Base-by-base conservation (phyloP, 306 rosid genomes). In the Mimosa pudica region DNA sequence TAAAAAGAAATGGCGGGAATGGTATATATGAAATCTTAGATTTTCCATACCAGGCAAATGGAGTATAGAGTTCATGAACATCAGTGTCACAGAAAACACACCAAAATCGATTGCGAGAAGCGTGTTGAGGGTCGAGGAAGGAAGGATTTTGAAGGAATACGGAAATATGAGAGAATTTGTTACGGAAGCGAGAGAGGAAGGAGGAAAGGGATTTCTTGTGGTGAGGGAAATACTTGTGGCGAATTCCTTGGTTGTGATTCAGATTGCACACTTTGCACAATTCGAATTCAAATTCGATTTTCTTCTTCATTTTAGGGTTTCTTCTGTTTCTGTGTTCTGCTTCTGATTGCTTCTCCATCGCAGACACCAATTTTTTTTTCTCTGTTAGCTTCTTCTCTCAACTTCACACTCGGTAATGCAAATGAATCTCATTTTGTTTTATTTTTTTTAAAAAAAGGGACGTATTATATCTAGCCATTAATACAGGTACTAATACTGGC, bases 201-300 rank as follows among this genome's bases (percentile, higher is more conserved):
- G 80, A 11, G 8, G 96, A 84, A 60, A 95, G 97, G 70, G 95
- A 84, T 58, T 82, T 90, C 79, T 85, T 89, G 88, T 95, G 98
- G 85, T 79, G 82, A 9, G 97, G 98, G 36, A 91, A 89, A 90
- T 94, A 91, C 89, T 89, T 94, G 83, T 94, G 98, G 74, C 91
- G 91, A 75, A 81, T 85, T 42, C 97, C 95, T 80, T 91, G 97
- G 69, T 95, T 76, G 78, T 92, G 94, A 73, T 91, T 95, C 48
- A 91, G 70, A 32, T 90, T 86, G 90, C 97, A 95, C 5, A 89
- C 92, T 47, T 82, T 78, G 88, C 98, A 92, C 88, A 86, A 91
- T 82, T 88, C 98, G 85, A 82, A 95, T 24, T 24, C 30, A 24
- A 1, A 24, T 64, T 87, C 91, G 32, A 55, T 77, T 77, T 78